phyloP scores from a whole-genome alignment of 352 stramenopile species.

The Globisporangium middletonii region DNA sequence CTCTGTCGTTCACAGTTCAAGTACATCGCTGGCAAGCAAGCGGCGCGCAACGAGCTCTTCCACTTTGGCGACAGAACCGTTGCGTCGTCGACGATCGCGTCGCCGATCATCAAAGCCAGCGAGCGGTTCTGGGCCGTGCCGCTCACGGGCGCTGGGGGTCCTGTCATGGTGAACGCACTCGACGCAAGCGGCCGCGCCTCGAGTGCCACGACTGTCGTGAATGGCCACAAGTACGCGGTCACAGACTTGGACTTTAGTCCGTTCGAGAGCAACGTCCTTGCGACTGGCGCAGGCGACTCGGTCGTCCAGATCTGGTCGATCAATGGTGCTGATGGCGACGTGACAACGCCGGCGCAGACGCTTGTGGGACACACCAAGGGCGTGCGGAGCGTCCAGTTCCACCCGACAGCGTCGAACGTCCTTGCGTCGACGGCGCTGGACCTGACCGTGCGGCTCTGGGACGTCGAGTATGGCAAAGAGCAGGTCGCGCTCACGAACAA shows the following conservation, averaged over 20 bases:
- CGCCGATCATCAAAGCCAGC: slow-evolving; percentile 48
- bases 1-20: slow-evolving; percentile 34
- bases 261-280: slow-evolving; percentile 47
- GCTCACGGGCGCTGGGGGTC: slow-evolving; percentile 49
- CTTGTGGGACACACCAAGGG: slow-evolving; percentile 48
- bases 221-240: slow-evolving; percentile 64
- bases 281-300: slow-evolving; percentile 48
- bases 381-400: slow-evolving; percentile 56
- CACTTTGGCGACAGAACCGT: slow-evolving; percentile 42
- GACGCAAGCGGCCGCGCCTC: slow-evolving; percentile 41
- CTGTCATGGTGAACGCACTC: slow-evolving; percentile 53
- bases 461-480: slow-evolving; percentile 49
- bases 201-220: slow-evolving; percentile 31
- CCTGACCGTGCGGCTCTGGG: slow-evolving; percentile 68
- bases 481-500: slow-evolving; percentile 37
- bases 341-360: slow-evolving; percentile 13
- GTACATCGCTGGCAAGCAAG: slow-evolving; percentile 64
- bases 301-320: slow-evolving; percentile 65
- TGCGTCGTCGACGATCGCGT: slow-evolving; percentile 33
- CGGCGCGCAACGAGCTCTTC: slow-evolving; percentile 50
- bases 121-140: slow-evolving; percentile 50
- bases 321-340: slow-evolving; percentile 2
- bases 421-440: slow-evolving; percentile 56
- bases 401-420: slow-evolving; percentile 54
- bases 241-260: slow-evolving; percentile 57